These are phyloP conservation scores for Dactylis glomerata DNA, from an alignment of 176 grass and related monocot genomes.

Conservation along the genomic window DNA sequence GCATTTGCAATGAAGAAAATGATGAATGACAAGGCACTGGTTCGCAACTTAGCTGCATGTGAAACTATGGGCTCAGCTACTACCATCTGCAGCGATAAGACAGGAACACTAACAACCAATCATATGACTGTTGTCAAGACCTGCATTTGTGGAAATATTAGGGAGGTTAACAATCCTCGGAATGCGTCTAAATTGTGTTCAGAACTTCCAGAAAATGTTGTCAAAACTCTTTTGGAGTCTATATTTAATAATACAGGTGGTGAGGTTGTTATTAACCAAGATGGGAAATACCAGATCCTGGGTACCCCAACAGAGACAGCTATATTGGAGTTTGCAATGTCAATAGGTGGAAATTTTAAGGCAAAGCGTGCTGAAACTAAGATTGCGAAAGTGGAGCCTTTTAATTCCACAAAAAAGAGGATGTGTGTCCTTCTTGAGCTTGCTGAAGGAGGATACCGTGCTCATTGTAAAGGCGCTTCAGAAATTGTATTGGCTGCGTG, in stretches of 20 bases:
- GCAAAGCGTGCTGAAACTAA: constrained; percentile 59
- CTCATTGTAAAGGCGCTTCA: constrained; percentile 89
- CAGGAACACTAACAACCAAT: constrained; percentile 92
- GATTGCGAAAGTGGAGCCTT: constrained; percentile 90
- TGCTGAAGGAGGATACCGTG: constrained; percentile 58
- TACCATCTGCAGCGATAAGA: constrained; percentile 97
- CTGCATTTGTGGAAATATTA: constrained; percentile 71
- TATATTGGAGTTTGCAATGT: constrained; percentile 87
- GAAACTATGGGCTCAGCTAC: constrained; percentile 99
- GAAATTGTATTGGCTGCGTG: constrained; percentile 94
- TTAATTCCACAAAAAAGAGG: constrained; percentile 94
- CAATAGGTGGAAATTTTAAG: constrained; percentile 84
- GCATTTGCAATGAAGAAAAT: constrained; percentile 99
- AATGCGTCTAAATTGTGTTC: constrained; percentile 58
- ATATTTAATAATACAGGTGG: constrained; percentile 96
- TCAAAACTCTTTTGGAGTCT: constrained; percentile 77
- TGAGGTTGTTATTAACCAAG: constrained; percentile 77
- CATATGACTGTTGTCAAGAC: constrained; percentile 95
- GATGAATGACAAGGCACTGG: constrained; percentile 99
- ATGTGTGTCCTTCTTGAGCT: constrained; percentile 86
- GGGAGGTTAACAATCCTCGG: constrained; percentile 47
- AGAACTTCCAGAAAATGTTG: constrained; percentile 56
- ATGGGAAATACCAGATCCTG: constrained; percentile 66
- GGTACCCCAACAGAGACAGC: constrained; percentile 90
- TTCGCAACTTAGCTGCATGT: constrained; percentile 90